Base-by-base conservation (phyloP, 495 filamentous ascomycete genomes). In the Aspergillus kassunensis region DNA sequence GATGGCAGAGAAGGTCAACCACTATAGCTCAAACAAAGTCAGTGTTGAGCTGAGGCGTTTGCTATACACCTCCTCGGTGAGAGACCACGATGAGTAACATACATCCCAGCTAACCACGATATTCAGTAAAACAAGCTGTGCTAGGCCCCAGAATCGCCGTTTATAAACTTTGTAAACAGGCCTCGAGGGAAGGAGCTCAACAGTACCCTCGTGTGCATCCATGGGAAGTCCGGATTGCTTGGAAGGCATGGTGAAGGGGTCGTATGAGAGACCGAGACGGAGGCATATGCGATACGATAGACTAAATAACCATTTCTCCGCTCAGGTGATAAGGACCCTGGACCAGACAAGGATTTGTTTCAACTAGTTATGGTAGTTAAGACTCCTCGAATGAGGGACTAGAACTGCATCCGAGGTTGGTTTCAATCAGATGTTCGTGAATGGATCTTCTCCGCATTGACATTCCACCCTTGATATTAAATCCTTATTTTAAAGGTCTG, bases 31-130 rank as follows among this genome's bases (percentile, higher is more conserved):
- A 4, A 27, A 27, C 20, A 40, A 42, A 19, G 30, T 13, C 11
- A 11, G 1, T 4, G 5, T 20, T 19, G n/a, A 31, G 34, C 61
- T 36, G 62, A 58, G 29, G 20, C 10, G 45, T 51, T 19, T 18
- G 19, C 33, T 36, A 42, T 42, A 46, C 31, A 35, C 10, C 39
- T 18, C 15, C 6, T 15, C 15, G 13, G 8, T 7, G 12, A 6
- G n/a, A 41, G 18, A 19, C 30, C 15, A 20, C 2, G 25, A 19
- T 20, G 13, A 21, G 18, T 16, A 27, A 81, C 88, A 77, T 80
- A 95, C 90, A 77, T 93, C 89, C 92, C 91, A 97, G 63, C 87
- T 92, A 23, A 95, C 85, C 47, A 98, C 82, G 43, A 96, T 88
- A 65, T 97, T 98, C 67, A 97, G 61, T 60, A 97, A 67, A 13